These are phyloP conservation scores for Metroxylon sagu DNA, from an alignment of 176 grass and related monocot genomes.

Conservation along the genomic window DNA sequence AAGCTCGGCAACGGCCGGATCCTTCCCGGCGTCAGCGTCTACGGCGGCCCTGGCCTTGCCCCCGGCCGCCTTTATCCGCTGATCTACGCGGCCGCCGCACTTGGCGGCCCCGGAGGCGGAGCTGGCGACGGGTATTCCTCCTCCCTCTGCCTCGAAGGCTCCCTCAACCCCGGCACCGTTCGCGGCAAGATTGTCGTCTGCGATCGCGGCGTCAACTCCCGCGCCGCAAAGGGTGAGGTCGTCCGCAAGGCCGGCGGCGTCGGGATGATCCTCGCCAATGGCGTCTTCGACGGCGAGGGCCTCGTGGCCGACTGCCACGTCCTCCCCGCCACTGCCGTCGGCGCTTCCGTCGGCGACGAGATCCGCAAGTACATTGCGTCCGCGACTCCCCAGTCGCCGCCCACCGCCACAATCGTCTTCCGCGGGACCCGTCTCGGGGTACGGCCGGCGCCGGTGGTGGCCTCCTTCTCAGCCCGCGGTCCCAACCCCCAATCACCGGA, in stretches of 20 bases:
- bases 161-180: neutral
- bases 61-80: neutral
- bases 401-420: neutral
- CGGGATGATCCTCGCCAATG: neutral
- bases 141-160: neutral
- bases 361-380: neutral
- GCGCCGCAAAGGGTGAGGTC: slow-evolving; percentile 1
- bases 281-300: slow-evolving; percentile 3
- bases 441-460: neutral
- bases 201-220: neutral
- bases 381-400: neutral
- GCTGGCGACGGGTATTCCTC: neutral
- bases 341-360: neutral
- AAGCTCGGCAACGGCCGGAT: neutral
- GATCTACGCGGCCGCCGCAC: neutral
- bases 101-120: slow-evolving; percentile 26
- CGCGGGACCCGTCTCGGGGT: slow-evolving; percentile 1
- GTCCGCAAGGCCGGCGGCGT: neutral
- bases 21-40: slow-evolving; percentile 4
- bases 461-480: neutral
- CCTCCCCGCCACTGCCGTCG: neutral
- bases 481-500: slow-evolving; percentile 2
- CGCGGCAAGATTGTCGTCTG: neutral
- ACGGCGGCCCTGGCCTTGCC: neutral
- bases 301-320: slow-evolving; percentile 3